Base-by-base conservation (phyloP, 345 rosid species). In the Adansonia digitata region DNA sequence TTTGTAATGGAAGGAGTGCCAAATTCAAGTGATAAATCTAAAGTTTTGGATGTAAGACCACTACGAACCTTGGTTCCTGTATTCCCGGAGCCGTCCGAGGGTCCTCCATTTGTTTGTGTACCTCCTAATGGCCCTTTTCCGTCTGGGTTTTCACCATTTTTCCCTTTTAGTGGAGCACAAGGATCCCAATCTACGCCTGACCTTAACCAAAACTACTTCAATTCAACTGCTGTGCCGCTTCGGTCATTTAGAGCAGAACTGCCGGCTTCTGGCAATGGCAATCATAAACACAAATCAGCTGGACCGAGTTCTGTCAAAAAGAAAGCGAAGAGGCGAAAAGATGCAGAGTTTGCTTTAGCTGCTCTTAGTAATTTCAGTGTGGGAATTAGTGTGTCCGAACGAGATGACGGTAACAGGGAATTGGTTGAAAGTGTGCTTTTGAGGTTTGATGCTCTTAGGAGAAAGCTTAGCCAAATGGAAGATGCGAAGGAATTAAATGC, bases 121-220 rank as follows among this genome's bases (percentile, higher is more conserved):
- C 86, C 89, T 55, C 89, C 89, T 0, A 77, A 69, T 52, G 90
- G 93, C 2, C 88, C 88, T 22, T 86, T 80, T 59, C 91, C 94
- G 9, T 48, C 97, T 35, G 94, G 92, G 46, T 84, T 88, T 81
- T 74, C 92, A 1, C 91, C 97, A 1, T 88, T 88, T 81, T 92
- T 86, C 79, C 95, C 95, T 0, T 89, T 89, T 78, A 74, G 72
- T 67, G 67, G 78, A 4, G 82, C 87, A 0, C 79, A 60, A 65
- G 75, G 71, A 29, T 61, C 81, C 27, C 73, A 62, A 13, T 57
- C 72, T 46, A 74, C 82, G 0, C 88, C 92, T 34, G 86, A 84
- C 65, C 81, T 81, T 43, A 83, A 83, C 71, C 89, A 82, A 68
- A 29, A 80, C 53, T 81, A 79, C 71, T 53, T 86, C 76, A 73